A percentile compares a stretch with the other conserved stretches of the same genome.
phyloP scores from a whole-genome alignment of 192 early-diverging fungal species.

The Ramicandelaber brevisporus region DNA sequence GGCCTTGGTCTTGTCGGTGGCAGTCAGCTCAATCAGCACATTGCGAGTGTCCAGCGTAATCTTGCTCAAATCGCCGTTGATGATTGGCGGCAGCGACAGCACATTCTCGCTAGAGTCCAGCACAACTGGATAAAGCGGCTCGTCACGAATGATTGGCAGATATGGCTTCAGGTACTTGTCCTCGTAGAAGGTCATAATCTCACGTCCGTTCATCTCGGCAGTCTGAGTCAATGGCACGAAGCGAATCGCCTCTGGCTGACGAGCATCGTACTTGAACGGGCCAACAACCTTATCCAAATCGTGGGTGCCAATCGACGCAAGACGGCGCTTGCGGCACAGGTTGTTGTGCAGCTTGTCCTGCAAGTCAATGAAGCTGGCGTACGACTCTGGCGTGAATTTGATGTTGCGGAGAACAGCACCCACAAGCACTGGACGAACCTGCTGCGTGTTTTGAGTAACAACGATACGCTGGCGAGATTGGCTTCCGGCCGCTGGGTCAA shows the following conservation, averaged over 20 bases:
- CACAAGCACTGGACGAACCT: conserved; percentile 67
- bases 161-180: conserved; percentile 73
- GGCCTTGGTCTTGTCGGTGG: conserved; percentile 86
- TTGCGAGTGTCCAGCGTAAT: conserved; percentile 84
- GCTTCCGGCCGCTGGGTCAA: no score
- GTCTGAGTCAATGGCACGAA: conserved; percentile 86
- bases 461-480: conserved; percentile 11
- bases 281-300: conserved; percentile 85
- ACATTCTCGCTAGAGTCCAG: conserved; percentile 63
- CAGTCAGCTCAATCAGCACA: conserved; percentile 94
- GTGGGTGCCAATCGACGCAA: conserved; percentile 95
- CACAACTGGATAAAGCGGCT: conserved; percentile 75
- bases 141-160: conserved; percentile 77
- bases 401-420: conserved; percentile 77
- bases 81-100: conserved; percentile 90
- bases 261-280: conserved; percentile 89
- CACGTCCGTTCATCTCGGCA: conserved; percentile 58
- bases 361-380: conserved; percentile 91
- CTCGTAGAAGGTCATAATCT: conserved; percentile 81
- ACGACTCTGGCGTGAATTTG: conserved; percentile 49
- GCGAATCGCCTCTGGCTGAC: conserved; percentile 65
- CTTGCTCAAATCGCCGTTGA: conserved; percentile 96
- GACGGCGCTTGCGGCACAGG: conserved; percentile 79
- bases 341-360: conserved; percentile 98
- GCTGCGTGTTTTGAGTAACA: conserved; percentile 31